A percentile compares a stretch with the other conserved stretches of the same genome.
Evolutionary conservation across 164 flowering plant species (phyloP).

Genomic region (Kingdonia uniflora): DNA sequence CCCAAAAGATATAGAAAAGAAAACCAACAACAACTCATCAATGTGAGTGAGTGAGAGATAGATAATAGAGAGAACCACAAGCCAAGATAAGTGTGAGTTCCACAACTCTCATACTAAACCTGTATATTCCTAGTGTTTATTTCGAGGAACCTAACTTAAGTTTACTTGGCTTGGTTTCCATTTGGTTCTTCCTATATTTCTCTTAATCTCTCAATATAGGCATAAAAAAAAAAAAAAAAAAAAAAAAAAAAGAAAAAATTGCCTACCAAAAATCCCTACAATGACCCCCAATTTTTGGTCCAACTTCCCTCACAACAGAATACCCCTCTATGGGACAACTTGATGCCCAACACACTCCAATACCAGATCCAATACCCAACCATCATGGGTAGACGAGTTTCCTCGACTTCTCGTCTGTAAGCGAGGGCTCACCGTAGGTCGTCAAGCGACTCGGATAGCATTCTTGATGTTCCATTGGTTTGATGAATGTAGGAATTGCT

Average conservation of each 20-base stretch:
- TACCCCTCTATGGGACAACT: constrained; percentile 17
- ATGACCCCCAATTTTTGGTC: constrained; percentile 50
- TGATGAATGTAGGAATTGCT: constrained; percentile 27
- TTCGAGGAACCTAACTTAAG: no score
- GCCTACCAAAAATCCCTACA: constrained; percentile 76
- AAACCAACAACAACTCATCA: no score
- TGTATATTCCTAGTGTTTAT: no score
- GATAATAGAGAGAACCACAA: constrained; percentile 2
- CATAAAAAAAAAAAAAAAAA: no score
- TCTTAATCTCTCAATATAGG: no score
- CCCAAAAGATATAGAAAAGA: background rate
- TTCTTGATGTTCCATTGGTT: constrained; percentile 42
- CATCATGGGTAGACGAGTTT: constrained; percentile 76
- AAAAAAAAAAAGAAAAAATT: no score
- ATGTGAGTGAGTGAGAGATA: no score
- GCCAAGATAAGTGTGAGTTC: no score
- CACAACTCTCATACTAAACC: no score
- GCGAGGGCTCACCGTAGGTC: constrained; percentile 58
- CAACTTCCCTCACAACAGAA: constrained; percentile 36
- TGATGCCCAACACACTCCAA: constrained; percentile 15
- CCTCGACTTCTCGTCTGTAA: constrained; percentile 68
- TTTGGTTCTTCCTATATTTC: no score
- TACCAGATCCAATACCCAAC: constrained; percentile 4
- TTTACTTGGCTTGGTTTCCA: no score
- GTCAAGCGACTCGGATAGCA: constrained; percentile 65